A percentile compares a stretch with the other conserved stretches of the same genome.
phyloP scores from a whole-genome alignment of 306 rosid genomes.

The Alnus glutinosa region DNA sequence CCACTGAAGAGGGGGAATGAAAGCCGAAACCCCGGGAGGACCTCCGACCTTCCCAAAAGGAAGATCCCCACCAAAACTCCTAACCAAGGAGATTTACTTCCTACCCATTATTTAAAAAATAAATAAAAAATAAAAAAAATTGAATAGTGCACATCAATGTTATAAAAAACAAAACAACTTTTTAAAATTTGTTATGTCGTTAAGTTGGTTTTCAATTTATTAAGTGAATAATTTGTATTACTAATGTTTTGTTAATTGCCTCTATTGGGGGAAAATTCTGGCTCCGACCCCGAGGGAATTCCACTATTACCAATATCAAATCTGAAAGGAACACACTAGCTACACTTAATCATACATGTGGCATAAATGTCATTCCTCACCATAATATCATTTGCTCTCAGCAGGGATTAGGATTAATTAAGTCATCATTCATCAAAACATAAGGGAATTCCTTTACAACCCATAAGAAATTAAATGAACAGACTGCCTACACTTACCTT shows the following conservation, averaged over 20 bases:
- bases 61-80: too few relatives aligned
- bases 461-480: neutral
- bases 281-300: neutral
- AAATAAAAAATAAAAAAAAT: too few relatives aligned
- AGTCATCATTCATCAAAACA: neutral
- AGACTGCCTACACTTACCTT: slow-evolving; percentile 45
- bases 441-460: slow-evolving; percentile 3
- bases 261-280: neutral
- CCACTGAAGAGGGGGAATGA: too few relatives aligned
- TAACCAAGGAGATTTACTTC: neutral
- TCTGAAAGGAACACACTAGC: neutral
- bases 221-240: too few relatives aligned
- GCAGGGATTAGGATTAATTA: slow-evolving; percentile 22
- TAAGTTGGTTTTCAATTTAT: neutral
- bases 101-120: neutral
- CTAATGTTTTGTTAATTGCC: neutral
- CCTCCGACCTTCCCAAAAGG: too few relatives aligned
- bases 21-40: too few relatives aligned
- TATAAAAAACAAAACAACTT: neutral
- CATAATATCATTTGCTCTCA: slow-evolving; percentile 82
- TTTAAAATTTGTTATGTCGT: too few relatives aligned
- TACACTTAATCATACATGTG: slow-evolving; percentile 46
- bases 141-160: neutral
- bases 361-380: slow-evolving; percentile 88
- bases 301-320: neutral